These are phyloP conservation scores for Epichloe aotearoae DNA, from an alignment of 2,329 filamentous ascomycete species.

Conservation along the genomic window DNA sequence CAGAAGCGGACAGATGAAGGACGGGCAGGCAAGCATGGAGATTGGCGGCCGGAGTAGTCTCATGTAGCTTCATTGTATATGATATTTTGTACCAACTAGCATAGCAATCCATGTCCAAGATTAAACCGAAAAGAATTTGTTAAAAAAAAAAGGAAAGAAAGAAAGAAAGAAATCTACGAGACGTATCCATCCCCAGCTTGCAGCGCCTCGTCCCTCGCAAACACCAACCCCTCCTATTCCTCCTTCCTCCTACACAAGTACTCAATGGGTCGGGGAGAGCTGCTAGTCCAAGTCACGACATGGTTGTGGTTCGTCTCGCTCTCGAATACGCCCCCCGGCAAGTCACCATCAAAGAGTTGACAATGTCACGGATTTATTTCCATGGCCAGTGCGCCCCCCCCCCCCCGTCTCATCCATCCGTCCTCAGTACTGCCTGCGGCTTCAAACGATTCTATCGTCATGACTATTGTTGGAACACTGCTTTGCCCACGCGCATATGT, in stretches of 20 bases:
- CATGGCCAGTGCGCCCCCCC: too few relatives aligned
- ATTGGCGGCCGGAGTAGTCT: constrained; percentile 85
- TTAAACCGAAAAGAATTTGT: neutral
- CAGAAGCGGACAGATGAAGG: constrained; percentile 88
- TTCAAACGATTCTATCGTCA: neutral
- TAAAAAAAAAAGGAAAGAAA: neutral
- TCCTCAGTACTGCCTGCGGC: too few relatives aligned
- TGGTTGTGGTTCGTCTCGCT: neutral
- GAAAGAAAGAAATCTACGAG: neutral
- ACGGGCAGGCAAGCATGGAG: constrained; percentile 81
- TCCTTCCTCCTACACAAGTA: constrained; percentile 21
- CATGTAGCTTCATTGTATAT: constrained; percentile 47
- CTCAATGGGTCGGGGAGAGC: neutral
- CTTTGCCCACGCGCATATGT: neutral
- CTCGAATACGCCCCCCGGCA: too few relatives aligned
- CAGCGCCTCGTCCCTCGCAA: constrained; percentile 27
- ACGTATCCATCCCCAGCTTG: constrained; percentile 17
- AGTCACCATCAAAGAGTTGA: too few relatives aligned
- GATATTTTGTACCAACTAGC: neutral
- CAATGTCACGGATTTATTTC: too few relatives aligned
- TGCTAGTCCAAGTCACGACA: neutral
- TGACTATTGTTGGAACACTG: neutral
- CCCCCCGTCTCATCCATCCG: too few relatives aligned
- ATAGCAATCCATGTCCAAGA: neutral
- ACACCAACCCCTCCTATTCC: constrained; percentile 22